Evolutionary conservation across 768 basidiomycete species (phyloP).

Genomic region (Psilocybe subaeruginosa): DNA sequence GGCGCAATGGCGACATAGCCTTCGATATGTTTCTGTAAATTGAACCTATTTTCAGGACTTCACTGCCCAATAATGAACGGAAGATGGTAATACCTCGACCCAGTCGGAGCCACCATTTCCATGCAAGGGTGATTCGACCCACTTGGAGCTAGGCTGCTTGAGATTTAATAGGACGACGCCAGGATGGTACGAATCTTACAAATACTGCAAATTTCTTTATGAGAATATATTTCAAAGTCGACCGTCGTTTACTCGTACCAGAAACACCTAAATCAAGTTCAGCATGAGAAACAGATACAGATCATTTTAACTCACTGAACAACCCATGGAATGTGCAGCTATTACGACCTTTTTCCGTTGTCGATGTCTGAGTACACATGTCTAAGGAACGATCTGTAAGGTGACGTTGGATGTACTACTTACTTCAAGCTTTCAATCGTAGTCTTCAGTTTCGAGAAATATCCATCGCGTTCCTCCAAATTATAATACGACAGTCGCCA

Average conservation of each 20-base stretch:
- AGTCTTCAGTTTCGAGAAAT: conserved; percentile 81
- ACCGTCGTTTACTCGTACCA: conserved; percentile 40
- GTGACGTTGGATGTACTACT: conserved; percentile 20
- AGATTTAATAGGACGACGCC: conserved; percentile 4
- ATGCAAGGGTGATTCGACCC: conserved; percentile 88
- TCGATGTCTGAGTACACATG: conserved; percentile 48
- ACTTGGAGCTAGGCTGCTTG: conserved; percentile 74
- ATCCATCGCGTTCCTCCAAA: conserved; percentile 88
- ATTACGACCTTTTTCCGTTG: conserved; percentile 82
- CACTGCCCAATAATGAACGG: background rate
- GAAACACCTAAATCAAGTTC: conserved; percentile 38
- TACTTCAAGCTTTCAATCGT: conserved; percentile 82
- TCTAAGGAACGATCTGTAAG: background rate
- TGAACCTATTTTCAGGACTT: background rate
- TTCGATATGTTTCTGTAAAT: conserved; percentile 75
- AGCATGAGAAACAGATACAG: background rate
- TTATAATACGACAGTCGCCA: conserved; percentile 91
- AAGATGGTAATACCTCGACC: conserved; percentile 72
- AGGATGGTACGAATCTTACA: conserved; percentile 53
- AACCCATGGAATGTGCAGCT: conserved; percentile 86
- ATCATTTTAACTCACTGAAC: conserved; percentile 53
- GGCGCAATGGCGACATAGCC: conserved; percentile 85
- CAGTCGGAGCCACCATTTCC: conserved; percentile 85
- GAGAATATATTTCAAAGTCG: background rate
- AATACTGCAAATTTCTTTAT: conserved; percentile 58